These are phyloP conservation scores for Vitis vinifera DNA, from an alignment of 164 flowering plant genomes.

Conservation along the genomic window ASM3070453v1 NC_081805.1:4076501-4077000, in stretches of 20 bases:
- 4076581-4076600: background rate
- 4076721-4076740: conserved; percentile 67
- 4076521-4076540: background rate
- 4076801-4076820: conserved; percentile 60
- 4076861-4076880: conserved; percentile 38
- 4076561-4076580: background rate
- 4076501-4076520: background rate
- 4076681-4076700: conserved; percentile 42
- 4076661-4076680: conserved; percentile 50
- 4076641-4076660: conserved; percentile 21
- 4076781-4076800: conserved; percentile 52
- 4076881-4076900: conserved; percentile 48
- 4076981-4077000: background rate
- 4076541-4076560: background rate
- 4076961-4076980: background rate
- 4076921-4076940: conserved; percentile 32
- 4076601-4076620: conserved; percentile 49
- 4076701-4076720: conserved; percentile 38
- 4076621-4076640: conserved; percentile 34
- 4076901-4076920: conserved; percentile 41
- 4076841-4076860: conserved; percentile 61
- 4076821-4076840: conserved; percentile 47
- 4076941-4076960: conserved; percentile 34
- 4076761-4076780: conserved; percentile 39
- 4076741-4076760: conserved; percentile 41